Base-by-base conservation (phyloP, 2,329 filamentous ascomycete genomes). In the Anthostomella pinea region DNA sequence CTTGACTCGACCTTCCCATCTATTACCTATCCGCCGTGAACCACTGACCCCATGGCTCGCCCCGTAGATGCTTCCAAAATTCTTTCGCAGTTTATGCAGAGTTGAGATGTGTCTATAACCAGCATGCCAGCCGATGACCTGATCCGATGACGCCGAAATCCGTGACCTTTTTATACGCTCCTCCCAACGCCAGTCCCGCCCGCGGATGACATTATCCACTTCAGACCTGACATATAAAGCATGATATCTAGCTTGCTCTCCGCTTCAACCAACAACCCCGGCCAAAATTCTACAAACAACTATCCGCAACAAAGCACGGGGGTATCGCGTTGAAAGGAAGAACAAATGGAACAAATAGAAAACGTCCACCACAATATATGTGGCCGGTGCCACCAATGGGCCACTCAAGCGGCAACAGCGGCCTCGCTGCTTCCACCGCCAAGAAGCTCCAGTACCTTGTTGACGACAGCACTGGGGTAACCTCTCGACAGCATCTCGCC, bases 401-500 rank as follows among this genome's bases (percentile, higher is more conserved):
- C 33, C n/a, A 6, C 17, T 43, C 26, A 59, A 26, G 45, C 42
- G n/a, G 43, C 41, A 21, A 45, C 37, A 27, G 56, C 59, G 37
- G 69, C 67, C 39, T 72, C 69, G 18, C 66, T 63, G 23, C 57
- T 59, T 11, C 69, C 69, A 41, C 76, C 77, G 27, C 83, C 83
- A 24, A 98, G 81, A 35, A 98, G 77, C 65, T 96, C 93, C 26
- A 93, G 73, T 43, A 97, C 90, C 75, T 96, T 97, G 67, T 85
- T 87, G 28, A 90, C 85, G 10, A 98, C 93, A 5, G 93, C 91
- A 45, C 80, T 79, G 30, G 93, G 93, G 58, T 97, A 98, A 24
- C 90, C 90, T 39, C 93, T 79, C 30, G 81, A 82, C 22, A 96
- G 73, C 77, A 96, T 96, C 72, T 98, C 93, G 37, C 84, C 77